Conservation (phyloP, 2,329 filamentous ascomycete species). For the Xylaria polymorpha region DNA sequence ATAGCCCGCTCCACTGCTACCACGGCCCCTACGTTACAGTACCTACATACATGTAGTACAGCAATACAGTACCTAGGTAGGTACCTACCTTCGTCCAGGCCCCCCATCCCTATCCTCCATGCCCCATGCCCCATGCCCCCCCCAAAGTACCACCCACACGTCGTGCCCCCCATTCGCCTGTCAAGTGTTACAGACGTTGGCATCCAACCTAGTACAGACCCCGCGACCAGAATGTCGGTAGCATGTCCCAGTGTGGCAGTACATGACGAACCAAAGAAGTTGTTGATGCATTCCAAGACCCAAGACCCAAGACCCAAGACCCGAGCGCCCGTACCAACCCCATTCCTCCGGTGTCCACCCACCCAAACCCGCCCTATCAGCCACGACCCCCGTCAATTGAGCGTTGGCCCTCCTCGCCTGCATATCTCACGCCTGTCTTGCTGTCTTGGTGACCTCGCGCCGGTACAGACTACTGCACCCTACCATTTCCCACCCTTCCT, state of each 20-base stretch:
- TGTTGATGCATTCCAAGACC: not conserved
- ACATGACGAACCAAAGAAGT: constrained; percentile 1
- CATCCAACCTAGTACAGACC: constrained; percentile 31
- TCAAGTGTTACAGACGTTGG: constrained; percentile 32
- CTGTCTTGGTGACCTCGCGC: constrained; percentile 46
- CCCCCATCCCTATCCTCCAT: not conserved
- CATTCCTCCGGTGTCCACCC: constrained; percentile 35
- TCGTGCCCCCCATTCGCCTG: constrained; percentile 23
- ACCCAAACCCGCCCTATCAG: constrained; percentile 14
- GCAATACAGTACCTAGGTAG: no score
- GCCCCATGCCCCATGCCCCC: no score
- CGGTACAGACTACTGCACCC: constrained; percentile 45
- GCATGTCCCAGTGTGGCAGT: constrained; percentile 34
- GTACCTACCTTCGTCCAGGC: not conserved
- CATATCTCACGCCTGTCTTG: constrained; percentile 31
- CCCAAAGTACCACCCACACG: constrained; percentile 23
- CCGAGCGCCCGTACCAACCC: constrained; percentile 37
- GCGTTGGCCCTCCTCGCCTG: constrained; percentile 26
- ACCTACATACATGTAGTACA: no score
- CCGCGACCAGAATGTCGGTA: constrained; percentile 41
- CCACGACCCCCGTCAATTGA: constrained; percentile 33
- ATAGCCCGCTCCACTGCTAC: constrained; percentile 9
- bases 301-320: constrained; percentile 23
- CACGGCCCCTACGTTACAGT: not conserved
- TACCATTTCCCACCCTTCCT: constrained; percentile 44